Evolutionary conservation across 306 rosid species (phyloP).

Genomic region (Sophora flavescens): DNA sequence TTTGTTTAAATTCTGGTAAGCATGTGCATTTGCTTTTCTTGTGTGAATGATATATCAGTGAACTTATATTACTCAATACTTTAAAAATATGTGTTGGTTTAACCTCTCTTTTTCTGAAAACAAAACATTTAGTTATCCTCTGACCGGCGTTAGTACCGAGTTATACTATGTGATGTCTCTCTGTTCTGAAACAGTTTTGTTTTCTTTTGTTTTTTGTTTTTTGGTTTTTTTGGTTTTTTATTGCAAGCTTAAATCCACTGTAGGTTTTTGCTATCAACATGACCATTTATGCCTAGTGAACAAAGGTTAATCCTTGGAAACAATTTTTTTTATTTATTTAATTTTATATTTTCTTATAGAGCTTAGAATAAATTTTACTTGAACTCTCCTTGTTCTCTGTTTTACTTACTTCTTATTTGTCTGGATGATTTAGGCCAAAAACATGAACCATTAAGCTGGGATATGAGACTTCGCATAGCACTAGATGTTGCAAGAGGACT

Average conservation of each 20-base stretch:
- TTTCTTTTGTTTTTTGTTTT: background rate
- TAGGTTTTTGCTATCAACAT: background rate
- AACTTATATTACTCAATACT: slow-evolving; percentile 3
- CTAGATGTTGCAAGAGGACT: slow-evolving; percentile 90
- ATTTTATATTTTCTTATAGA: slow-evolving; percentile 25
- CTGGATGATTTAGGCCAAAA: slow-evolving; percentile 55
- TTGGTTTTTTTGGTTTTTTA: background rate
- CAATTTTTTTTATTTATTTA: too few species aligned
- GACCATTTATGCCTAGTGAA: slow-evolving; percentile 27
- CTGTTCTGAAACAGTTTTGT: background rate
- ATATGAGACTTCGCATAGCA: slow-evolving; percentile 73
- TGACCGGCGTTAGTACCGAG: background rate
- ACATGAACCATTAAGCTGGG: slow-evolving; percentile 80
- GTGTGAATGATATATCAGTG: slow-evolving; percentile 2
- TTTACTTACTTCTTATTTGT: slow-evolving; percentile 16
- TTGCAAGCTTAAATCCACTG: background rate
- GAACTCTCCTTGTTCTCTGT: slow-evolving; percentile 7
- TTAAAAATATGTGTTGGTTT: slow-evolving; percentile 4
- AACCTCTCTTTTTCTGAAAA: background rate
- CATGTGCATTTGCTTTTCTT: slow-evolving; percentile 28
- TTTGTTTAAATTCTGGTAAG: slow-evolving; percentile 9
- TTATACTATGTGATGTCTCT: background rate
- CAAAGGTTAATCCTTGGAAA: slow-evolving; percentile 6
- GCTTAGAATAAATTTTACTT: background rate
- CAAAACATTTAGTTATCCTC: background rate